Evolutionary conservation across 768 basidiomycete genomes (phyloP).

Genomic region (Lentinula edodes): DNA sequence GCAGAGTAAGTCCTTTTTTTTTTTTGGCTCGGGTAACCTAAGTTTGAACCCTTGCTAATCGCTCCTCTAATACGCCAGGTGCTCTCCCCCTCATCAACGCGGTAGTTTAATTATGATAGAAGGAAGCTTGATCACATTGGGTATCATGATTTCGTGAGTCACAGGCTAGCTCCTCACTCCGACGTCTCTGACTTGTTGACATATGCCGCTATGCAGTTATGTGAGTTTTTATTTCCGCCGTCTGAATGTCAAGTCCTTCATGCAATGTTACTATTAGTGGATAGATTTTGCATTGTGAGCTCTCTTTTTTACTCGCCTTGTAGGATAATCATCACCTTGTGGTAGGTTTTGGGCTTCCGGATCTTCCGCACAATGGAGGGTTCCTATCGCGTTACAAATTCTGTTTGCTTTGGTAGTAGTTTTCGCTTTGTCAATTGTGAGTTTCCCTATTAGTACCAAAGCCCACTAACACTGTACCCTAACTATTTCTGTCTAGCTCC

Average conservation of each 20-base stretch:
- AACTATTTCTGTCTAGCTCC: constrained; percentile 30
- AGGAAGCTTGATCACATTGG: constrained; percentile 58
- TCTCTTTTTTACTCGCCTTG: background rate
- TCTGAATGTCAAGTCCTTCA: background rate
- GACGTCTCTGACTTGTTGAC: background rate
- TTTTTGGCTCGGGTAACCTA: background rate
- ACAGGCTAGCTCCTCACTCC: background rate
- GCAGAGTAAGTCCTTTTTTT: constrained; percentile 39
- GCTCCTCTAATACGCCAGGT: background rate
- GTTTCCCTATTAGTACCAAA: constrained; percentile 17
- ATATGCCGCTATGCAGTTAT: background rate
- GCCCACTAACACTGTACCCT: background rate
- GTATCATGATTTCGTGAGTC: constrained; percentile 59
- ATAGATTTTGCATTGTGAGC: constrained; percentile 56
- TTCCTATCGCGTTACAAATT: constrained; percentile 57
- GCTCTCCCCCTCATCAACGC: constrained; percentile 51
- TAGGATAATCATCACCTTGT: background rate
- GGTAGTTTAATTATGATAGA: constrained; percentile 64
- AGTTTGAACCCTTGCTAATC: background rate
- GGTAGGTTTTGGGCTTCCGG: constrained; percentile 43
- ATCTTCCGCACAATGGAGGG: constrained; percentile 56
- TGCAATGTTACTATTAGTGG: constrained; percentile 33
- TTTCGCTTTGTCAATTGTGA: constrained; percentile 39
- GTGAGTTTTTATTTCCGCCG: constrained; percentile 2
- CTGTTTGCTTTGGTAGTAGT: constrained; percentile 51